A percentile compares a stretch with the other conserved stretches of the same genome.
These are phyloP conservation scores for Podospora pseudocomata DNA, from an alignment of 495 filamentous ascomycete species.

Conservation along the genomic window DNA sequence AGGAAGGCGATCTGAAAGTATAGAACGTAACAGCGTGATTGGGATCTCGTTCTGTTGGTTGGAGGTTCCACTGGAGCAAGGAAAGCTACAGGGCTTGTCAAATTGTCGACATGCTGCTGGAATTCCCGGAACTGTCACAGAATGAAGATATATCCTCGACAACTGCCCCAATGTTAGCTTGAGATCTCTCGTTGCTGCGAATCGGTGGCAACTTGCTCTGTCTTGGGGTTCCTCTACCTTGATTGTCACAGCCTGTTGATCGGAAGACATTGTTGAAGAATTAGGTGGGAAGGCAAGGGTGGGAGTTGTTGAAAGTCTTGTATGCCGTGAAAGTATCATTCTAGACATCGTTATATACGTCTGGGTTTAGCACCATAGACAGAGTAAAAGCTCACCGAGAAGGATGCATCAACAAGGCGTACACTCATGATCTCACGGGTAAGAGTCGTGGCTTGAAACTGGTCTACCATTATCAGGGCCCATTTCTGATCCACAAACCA, in stretches of 20 bases:
- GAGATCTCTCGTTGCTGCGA: background rate
- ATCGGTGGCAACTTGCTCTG: background rate
- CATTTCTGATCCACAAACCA: background rate
- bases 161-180: background rate
- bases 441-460: background rate
- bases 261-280: background rate
- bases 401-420: background rate
- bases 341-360: background rate
- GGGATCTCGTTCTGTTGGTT: background rate
- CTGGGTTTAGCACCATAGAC: too few species aligned
- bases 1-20: background rate
- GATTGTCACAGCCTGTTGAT: background rate
- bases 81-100: background rate
- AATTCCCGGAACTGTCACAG: background rate
- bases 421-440: background rate
- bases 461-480: background rate
- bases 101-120: background rate
- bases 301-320: background rate
- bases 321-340: background rate
- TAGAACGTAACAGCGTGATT: background rate
- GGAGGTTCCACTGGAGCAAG: background rate
- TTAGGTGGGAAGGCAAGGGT: background rate
- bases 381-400: background rate
- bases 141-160: background rate
- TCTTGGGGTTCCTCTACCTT: background rate